Evolutionary conservation across 345 rosid genomes (phyloP).

Genomic region (Boechera divaricarpa): DNA sequence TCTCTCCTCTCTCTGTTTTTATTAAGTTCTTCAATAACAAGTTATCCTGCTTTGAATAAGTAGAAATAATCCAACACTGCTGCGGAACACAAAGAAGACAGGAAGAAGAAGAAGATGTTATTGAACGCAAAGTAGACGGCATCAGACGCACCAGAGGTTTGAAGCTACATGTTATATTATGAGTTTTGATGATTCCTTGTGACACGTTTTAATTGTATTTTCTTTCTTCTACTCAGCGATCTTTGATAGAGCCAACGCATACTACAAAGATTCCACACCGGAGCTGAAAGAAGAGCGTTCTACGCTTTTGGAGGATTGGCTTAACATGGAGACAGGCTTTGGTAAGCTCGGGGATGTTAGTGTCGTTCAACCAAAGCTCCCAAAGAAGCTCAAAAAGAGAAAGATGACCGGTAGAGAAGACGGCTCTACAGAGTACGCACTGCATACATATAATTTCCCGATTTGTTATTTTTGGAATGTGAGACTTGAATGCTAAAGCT

Average conservation of each 20-base stretch:
- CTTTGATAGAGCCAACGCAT: neutral
- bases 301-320: neutral
- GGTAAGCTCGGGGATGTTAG: neutral
- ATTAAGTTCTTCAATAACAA: no score
- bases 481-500: neutral
- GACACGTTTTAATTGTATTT: neutral
- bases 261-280: neutral
- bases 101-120: neutral
- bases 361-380: neutral
- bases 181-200: neutral
- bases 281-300: neutral
- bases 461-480: neutral
- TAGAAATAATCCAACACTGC: no score
- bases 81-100: constrained; percentile 32
- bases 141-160: neutral
- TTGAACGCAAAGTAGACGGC: neutral
- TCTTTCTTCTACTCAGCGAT: neutral
- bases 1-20: no score
- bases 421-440: neutral
- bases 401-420: neutral
- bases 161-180: neutral
- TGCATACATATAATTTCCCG: neutral
- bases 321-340: neutral
- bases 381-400: neutral
- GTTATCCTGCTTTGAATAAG: no score